A percentile compares a stretch with the other conserved stretches of the same genome.
These are phyloP conservation scores for Ophiostoma quercus DNA, from an alignment of 2,329 filamentous ascomycete genomes.

Conservation along the genomic window DNA sequence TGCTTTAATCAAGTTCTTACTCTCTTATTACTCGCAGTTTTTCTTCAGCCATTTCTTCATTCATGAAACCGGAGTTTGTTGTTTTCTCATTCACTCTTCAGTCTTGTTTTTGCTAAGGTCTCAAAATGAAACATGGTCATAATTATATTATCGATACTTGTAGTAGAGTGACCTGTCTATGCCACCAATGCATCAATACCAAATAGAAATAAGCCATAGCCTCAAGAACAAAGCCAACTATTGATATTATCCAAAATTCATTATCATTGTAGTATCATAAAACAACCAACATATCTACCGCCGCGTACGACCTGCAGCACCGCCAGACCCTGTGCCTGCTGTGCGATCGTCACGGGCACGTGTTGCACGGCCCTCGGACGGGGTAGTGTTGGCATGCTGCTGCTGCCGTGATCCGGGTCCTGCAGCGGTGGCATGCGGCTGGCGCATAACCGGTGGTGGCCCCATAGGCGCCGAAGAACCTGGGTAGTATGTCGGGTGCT, in stretches of 20 bases:
- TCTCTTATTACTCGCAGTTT: background rate
- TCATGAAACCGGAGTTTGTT: background rate
- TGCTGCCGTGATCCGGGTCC: constrained; percentile 13
- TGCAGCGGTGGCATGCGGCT: background rate
- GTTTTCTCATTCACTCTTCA: background rate
- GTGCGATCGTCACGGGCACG: constrained; percentile 34
- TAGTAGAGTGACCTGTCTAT: background rate
- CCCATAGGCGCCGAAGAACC: constrained; percentile 24
- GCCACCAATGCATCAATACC: background rate
- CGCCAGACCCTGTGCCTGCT: constrained; percentile 25
- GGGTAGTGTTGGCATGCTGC: constrained; percentile 24
- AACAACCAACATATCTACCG: background rate
- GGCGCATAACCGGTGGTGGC: constrained; percentile 22
- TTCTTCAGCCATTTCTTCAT: background rate
- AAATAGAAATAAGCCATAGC: background rate
- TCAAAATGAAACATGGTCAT: background rate
- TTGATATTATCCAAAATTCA: background rate
- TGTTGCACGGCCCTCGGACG: constrained; percentile 30
- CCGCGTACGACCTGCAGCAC: constrained; percentile 19
- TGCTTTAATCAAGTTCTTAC: background rate
- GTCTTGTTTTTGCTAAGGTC: background rate
- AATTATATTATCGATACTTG: background rate
- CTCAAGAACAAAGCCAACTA: background rate
- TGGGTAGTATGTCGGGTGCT: constrained; percentile 20
- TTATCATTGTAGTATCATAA: constrained; percentile 3